Base-by-base conservation (phyloP, 257 asterid genomes). In the Fraxinus pennsylvanica region DNA sequence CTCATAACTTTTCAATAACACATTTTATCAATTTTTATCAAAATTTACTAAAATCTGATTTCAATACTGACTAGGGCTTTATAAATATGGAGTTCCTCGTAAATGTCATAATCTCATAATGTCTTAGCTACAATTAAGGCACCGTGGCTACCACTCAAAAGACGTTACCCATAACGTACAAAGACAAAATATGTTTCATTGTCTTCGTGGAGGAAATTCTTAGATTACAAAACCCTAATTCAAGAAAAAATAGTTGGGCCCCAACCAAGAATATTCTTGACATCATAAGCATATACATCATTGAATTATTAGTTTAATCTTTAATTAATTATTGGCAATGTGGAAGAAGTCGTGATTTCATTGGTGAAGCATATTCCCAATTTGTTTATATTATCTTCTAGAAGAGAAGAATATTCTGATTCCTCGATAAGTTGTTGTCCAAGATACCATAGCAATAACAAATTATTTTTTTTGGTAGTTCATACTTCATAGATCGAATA, bases 331-430 rank as follows among this genome's bases (percentile, higher is more conserved):
- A 22, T 79, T 72, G 79, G 45, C 70, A 81, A 73, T 75, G 61
- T 63, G 71, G 12, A 65, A 77, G 66, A 70, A 78, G 74, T 75
- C 54, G 15, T 73, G 78, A 82, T 35, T 63, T 87, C 77, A 82
- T 82, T 84, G 85, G 88, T 17, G 75, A 75, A 65, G 87, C 67
- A 84, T 75, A 86, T 82, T 82, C 87, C n/a, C 5, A 45, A 19
- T 54, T 79, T 81, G 22, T 74, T 77, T 78, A 82, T 75, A 80
- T 84, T 81, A 85, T 87, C 86, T 80, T 84, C 30, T 71, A 76
- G 71, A 74, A 79, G 67, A 79, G 67, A 81, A 75, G 74, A 68
- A 86, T 89, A 81, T 78, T 83, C 78, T 57, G 79, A 81, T 85
- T 75, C 82, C 86, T 80, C 63, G 27, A 78, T 91, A 85, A 85